Evolutionary conservation across 352 stramenopile species (phyloP).

Genomic region (Hyaloperonospora brassicae): DNA sequence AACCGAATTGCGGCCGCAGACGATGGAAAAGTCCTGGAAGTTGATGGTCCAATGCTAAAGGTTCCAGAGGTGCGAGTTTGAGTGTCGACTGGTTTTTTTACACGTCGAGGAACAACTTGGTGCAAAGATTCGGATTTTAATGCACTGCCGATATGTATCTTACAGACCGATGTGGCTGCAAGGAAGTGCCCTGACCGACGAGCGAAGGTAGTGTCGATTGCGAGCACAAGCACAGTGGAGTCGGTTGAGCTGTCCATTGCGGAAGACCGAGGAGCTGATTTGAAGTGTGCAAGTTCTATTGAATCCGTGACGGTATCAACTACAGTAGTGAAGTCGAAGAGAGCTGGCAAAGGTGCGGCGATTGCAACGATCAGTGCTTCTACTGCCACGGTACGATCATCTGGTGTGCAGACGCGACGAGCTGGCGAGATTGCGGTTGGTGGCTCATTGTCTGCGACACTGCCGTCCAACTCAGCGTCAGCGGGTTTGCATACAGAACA

Average conservation of each 20-base stretch:
- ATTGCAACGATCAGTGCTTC: not conserved
- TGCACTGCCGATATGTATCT: not conserved
- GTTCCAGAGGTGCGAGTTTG: slow-evolving; percentile 13
- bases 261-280: slow-evolving; percentile 3
- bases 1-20: slow-evolving; percentile 18
- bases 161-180: slow-evolving; percentile 3
- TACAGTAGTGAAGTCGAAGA: slow-evolving; percentile 1
- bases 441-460: slow-evolving; percentile 14
- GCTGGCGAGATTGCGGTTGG: slow-evolving; percentile 21
- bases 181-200: slow-evolving; percentile 1
- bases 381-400: not conserved
- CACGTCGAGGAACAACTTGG: not conserved
- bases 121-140: not conserved
- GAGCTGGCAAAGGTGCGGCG: not conserved
- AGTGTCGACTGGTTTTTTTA: not conserved
- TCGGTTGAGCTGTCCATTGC: not conserved
- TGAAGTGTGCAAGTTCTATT: slow-evolving; percentile 2
- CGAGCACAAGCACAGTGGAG: not conserved
- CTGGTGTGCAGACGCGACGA: slow-evolving; percentile 4
- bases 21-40: not conserved
- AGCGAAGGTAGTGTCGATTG: not conserved
- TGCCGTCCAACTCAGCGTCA: not conserved
- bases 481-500: slow-evolving; percentile 8
- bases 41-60: not conserved
- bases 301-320: slow-evolving; percentile 1